Base-by-base conservation (phyloP, 164 flowering plant genomes). In the Chimonanthus salicifolius region DNA sequence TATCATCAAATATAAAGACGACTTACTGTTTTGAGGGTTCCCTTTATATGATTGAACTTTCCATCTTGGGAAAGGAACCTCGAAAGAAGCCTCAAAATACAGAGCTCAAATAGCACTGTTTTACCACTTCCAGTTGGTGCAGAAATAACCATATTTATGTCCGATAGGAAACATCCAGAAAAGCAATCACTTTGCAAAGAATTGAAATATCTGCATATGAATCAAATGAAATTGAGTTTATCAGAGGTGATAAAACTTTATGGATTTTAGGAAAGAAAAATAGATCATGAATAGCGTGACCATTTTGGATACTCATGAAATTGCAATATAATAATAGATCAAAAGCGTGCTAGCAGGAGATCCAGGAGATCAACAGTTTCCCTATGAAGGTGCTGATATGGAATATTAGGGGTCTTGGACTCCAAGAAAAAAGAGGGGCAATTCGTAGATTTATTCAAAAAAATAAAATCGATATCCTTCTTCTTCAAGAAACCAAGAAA, bases 81-180 rank as follows among this genome's bases (percentile, higher is more conserved):
- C 5, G 98, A 89, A 65, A 96, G 94, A 82, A 94, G 91, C 84
- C 98, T 89, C 84, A 96, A 81, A 79, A 96, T 90, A 84, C 98
- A 96, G 62, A 96, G 86, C 87, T 96, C 99, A 82, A 96, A 96
- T 48, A 96, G 87, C 72, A 90, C 98, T 47, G 98, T 96, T 83
- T 96, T 96, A 50, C 99, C 99, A 82, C 99, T 96, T 72, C 98
- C 98, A 78, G 99, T 96, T 62, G 98, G 99, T 69, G 99, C 99
- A 54, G 98, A 96, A 69, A 96, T 83, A 62, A 94, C 97, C 97
- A 94, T 92, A 84, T 96, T 93, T 62, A 80, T 71, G 76, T 94
- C 93, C 43, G 95, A 94, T 73, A 74, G 83, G 77, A 84, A 96
- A 84, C 99, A 94, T 6, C 82, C 79, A 72, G 97, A 80, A 78